A percentile compares a stretch with the other conserved stretches of the same genome.
Conservation (phyloP, 2,329 filamentous ascomycete genomes). For the Hirsutella thompsonii region DNA sequence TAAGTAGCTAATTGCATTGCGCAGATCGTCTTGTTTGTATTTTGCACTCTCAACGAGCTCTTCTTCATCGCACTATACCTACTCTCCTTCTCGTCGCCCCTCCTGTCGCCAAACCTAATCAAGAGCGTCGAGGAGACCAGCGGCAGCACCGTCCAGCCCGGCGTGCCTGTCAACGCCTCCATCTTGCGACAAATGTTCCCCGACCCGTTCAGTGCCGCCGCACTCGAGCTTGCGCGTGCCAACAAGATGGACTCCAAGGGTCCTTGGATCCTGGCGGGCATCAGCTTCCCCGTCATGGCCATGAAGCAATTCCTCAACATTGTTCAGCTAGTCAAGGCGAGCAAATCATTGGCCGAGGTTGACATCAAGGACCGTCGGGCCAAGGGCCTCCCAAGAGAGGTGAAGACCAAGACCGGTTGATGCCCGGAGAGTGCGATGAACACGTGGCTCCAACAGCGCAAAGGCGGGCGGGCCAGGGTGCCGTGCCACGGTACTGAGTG, state of each 20-base stretch:
- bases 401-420: constrained; percentile 20
- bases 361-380: constrained; percentile 53
- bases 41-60: constrained; percentile 82
- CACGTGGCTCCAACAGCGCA: not conserved
- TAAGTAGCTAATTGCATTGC: not conserved
- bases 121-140: constrained; percentile 42
- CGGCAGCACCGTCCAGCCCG: constrained; percentile 44
- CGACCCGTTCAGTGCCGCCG: constrained; percentile 82
- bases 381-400: constrained; percentile 38
- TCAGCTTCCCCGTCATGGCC: constrained; percentile 79
- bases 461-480: not conserved
- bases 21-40: constrained; percentile 79
- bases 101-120: constrained; percentile 74
- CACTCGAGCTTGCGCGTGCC: constrained; percentile 80
- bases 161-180: constrained; percentile 57
- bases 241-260: constrained; percentile 76
- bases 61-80: constrained; percentile 99
- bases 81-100: constrained; percentile 87
- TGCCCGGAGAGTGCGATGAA: not conserved
- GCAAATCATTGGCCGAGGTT: constrained; percentile 85
- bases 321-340: constrained; percentile 86
- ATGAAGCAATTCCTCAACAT: constrained; percentile 91
- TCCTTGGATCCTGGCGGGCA: constrained; percentile 59
- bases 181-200: constrained; percentile 66
- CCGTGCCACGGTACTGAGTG: not conserved